These are phyloP conservation scores for Vachellia pachyceras DNA, from an alignment of 306 rosid species.

Conservation along the genomic window DNA sequence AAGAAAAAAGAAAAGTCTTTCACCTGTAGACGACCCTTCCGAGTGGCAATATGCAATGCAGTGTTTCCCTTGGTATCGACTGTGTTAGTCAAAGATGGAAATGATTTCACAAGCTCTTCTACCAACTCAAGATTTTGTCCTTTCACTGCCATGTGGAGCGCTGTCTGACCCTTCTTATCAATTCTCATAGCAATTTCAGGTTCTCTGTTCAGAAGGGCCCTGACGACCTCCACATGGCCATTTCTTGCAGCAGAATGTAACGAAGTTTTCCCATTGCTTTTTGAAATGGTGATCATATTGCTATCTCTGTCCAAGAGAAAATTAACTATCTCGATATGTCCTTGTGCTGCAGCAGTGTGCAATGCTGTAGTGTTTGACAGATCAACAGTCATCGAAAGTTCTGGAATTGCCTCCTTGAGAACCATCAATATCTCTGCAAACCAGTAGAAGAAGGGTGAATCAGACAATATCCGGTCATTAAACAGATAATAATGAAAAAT, in stretches of 20 bases:
- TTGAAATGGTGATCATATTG: constrained; percentile 59
- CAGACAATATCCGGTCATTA: constrained; percentile 23
- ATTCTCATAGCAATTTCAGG: constrained; percentile 59
- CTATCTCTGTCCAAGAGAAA: constrained; percentile 60
- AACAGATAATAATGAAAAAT: constrained; percentile 8
- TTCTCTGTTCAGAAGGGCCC: constrained; percentile 62
- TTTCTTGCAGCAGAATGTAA: constrained; percentile 83
- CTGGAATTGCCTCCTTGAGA: constrained; percentile 66
- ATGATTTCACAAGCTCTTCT: constrained; percentile 56
- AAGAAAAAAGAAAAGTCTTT: constrained; percentile 11
- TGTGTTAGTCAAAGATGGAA: constrained; percentile 57
- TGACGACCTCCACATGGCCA: constrained; percentile 66
- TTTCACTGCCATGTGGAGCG: constrained; percentile 85
- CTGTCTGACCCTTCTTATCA: constrained; percentile 84
- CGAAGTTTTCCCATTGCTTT: constrained; percentile 79
- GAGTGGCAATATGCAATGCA: constrained; percentile 70
- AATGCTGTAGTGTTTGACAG: constrained; percentile 74
- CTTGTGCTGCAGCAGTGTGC: constrained; percentile 85
- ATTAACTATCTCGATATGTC: constrained; percentile 62
- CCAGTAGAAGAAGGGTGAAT: constrained; percentile 31
- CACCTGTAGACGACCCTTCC: constrained; percentile 77
- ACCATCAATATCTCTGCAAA: constrained; percentile 71
- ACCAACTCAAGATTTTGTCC: constrained; percentile 71
- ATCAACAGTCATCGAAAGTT: constrained; percentile 79
- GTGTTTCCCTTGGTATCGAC: constrained; percentile 75